Conservation (phyloP, 2,329 filamentous ascomycete genomes). For the Mollisia scopiformis region DNA sequence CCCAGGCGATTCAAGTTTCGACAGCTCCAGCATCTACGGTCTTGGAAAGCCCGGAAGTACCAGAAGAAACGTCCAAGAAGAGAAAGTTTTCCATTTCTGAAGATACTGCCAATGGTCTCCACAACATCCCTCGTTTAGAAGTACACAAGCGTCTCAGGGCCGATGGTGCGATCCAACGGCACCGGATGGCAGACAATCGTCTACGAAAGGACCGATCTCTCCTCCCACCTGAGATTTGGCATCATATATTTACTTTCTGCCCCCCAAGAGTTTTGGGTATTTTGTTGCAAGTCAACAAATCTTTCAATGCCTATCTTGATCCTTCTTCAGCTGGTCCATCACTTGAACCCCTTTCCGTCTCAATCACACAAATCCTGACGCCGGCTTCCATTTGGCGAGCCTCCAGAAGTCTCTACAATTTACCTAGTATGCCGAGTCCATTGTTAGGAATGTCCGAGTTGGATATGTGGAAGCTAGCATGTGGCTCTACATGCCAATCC, state of each 20-base stretch:
- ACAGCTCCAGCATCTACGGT: not conserved
- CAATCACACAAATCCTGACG: constrained; percentile 43
- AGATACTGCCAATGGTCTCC: constrained; percentile 20
- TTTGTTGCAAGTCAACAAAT: constrained; percentile 68
- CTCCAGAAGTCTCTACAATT: constrained; percentile 63
- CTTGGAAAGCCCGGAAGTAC: not conserved
- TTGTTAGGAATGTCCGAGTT: constrained; percentile 68
- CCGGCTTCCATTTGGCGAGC: constrained; percentile 72
- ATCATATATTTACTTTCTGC: constrained; percentile 69
- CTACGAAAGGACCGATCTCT: constrained; percentile 31
- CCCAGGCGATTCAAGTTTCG: constrained; percentile 5
- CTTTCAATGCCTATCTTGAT: constrained; percentile 64
- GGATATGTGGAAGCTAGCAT: constrained; percentile 75
- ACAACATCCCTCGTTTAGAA: constrained; percentile 20
- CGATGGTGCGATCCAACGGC: constrained; percentile 20
- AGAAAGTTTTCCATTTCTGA: constrained; percentile 28
- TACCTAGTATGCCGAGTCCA: constrained; percentile 70
- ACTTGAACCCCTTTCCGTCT: constrained; percentile 41
- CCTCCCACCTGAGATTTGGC: constrained; percentile 68
- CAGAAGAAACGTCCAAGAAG: constrained; percentile 27
- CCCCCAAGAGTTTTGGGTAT: constrained; percentile 65
- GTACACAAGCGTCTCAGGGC: constrained; percentile 33
- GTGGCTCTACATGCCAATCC: constrained; percentile 66
- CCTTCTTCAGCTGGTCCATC: constrained; percentile 42
- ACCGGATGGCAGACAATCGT: constrained; percentile 23